These are phyloP conservation scores for Penicillium sp. DNA, from an alignment of 2,329 filamentous ascomycete genomes.

Conservation along the genomic window DNA sequence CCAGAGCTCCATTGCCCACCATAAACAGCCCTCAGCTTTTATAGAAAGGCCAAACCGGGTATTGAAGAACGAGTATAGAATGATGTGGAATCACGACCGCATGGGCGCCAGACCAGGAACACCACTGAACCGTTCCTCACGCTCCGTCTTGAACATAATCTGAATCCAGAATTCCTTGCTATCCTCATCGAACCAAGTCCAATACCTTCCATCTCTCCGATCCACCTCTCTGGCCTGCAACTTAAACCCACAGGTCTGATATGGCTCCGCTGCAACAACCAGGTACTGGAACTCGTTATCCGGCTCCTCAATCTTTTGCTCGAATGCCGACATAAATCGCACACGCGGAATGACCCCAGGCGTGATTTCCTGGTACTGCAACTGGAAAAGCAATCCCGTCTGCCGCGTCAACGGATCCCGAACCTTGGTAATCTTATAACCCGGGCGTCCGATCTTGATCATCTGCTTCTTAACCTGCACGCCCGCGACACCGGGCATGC, in stretches of 20 bases:
- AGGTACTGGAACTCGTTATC: slow-evolving; percentile 95
- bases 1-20: slow-evolving; percentile 15
- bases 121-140: slow-evolving; percentile 80
- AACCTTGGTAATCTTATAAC: slow-evolving; percentile 97
- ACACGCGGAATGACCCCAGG: slow-evolving; percentile 74
- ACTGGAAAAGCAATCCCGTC: slow-evolving; percentile 88
- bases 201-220: slow-evolving; percentile 80
- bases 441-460: slow-evolving; percentile 92
- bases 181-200: slow-evolving; percentile 93
- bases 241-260: slow-evolving; percentile 97
- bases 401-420: slow-evolving; percentile 85
- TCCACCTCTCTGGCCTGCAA: slow-evolving; percentile 91
- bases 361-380: slow-evolving; percentile 90
- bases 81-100: slow-evolving; percentile 24
- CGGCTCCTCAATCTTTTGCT: slow-evolving; percentile 90
- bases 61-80: background rate
- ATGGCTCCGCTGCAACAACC: slow-evolving; percentile 91
- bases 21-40: slow-evolving; percentile 9
- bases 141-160: slow-evolving; percentile 96
- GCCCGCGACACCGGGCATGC: slow-evolving; percentile 71
- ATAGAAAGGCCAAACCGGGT: background rate
- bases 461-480: slow-evolving; percentile 78
- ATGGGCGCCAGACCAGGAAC: slow-evolving; percentile 62
- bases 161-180: slow-evolving; percentile 97
- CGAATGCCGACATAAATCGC: slow-evolving; percentile 96